phyloP scores from a whole-genome alignment of 106 monocot genomes.

The Platanthera zijinensis region DNA sequence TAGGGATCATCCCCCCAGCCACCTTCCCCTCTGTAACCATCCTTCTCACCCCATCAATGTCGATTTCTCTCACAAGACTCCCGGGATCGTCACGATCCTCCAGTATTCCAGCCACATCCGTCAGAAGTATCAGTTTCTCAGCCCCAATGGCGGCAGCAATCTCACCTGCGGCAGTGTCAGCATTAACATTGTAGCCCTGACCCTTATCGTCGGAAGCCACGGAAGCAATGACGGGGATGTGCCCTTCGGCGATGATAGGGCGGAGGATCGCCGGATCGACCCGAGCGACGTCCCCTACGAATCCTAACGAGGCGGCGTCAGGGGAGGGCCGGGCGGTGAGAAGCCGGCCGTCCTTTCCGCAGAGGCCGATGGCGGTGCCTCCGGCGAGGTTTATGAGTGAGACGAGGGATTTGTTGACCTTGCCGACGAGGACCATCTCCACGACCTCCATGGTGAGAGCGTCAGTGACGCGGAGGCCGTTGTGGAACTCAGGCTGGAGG shows the following conservation, averaged over 20 bases:
- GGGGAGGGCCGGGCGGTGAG: conserved; percentile 66
- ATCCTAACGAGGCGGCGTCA: conserved; percentile 60
- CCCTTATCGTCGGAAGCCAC: conserved; percentile 68
- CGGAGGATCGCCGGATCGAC: conserved; percentile 66
- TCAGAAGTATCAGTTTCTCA: conserved; percentile 83
- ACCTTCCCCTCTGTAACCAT: conserved; percentile 78
- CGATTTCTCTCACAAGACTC: conserved; percentile 72
- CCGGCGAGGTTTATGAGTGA: conserved; percentile 72
- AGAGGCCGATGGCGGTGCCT: conserved; percentile 79
- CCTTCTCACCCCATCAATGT: conserved; percentile 55
- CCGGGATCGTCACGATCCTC: conserved; percentile 54
- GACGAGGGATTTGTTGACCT: conserved; percentile 87
- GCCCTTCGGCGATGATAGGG: conserved; percentile 37
- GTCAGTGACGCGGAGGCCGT: conserved; percentile 94
- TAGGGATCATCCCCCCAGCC: conserved; percentile 94
- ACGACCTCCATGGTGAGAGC: conserved; percentile 92
- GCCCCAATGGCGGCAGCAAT: conserved; percentile 81
- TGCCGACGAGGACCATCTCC: conserved; percentile 92
- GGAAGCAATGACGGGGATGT: conserved; percentile 91
- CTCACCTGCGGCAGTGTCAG: conserved; percentile 84
- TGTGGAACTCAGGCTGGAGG: conserved; percentile 57
- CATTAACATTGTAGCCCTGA: conserved; percentile 84
- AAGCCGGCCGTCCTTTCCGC: conserved; percentile 73
- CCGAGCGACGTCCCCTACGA: conserved; percentile 73
- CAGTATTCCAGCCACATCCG: conserved; percentile 78